These are phyloP conservation scores for Tuber indicum DNA, from an alignment of 495 filamentous ascomycete species.

Conservation along the genomic window DNA sequence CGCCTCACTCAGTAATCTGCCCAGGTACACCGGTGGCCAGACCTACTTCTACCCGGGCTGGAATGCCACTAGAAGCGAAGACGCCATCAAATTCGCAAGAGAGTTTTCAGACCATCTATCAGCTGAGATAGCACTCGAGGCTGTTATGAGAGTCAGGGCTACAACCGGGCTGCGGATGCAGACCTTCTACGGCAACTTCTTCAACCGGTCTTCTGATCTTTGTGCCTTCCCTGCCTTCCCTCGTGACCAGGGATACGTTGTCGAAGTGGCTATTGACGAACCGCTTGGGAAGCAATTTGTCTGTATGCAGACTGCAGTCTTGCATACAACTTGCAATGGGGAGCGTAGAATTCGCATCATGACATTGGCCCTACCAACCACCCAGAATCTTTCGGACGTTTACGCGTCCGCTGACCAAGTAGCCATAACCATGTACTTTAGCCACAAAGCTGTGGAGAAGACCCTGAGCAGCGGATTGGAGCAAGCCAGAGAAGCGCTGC, in stretches of 20 bases:
- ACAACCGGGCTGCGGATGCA: conserved; percentile 94
- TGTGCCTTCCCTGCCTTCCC: conserved; percentile 98
- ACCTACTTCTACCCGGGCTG: conserved; percentile 98
- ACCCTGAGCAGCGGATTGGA: conserved; percentile 80
- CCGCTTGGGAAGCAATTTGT: conserved; percentile 85
- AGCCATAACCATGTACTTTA: conserved; percentile 89
- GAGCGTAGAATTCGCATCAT: conserved; percentile 90
- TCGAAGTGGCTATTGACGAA: conserved; percentile 97
- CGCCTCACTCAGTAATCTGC: conserved; percentile 86
- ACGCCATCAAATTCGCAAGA: conserved; percentile 92
- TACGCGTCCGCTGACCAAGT: conserved; percentile 93
- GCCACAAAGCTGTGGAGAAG: conserved; percentile 93
- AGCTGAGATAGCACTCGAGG: conserved; percentile 90
- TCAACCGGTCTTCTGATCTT: conserved; percentile 93
- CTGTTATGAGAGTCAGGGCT: conserved; percentile 88
- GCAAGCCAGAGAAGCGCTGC: conserved; percentile 79
- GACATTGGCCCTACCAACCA: conserved; percentile 89
- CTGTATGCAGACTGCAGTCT: conserved; percentile 90
- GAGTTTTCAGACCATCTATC: conserved; percentile 96
- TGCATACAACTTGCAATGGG: conserved; percentile 97
- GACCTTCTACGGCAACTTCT: conserved; percentile 99
- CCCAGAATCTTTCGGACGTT: conserved; percentile 77
- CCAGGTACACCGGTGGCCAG: conserved; percentile 92
- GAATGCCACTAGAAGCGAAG: conserved; percentile 86
- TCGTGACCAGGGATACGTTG: conserved; percentile 94